phyloP scores from a whole-genome alignment of 2,329 filamentous ascomycete genomes.

The Pseudopithomyces chartarum region DNA sequence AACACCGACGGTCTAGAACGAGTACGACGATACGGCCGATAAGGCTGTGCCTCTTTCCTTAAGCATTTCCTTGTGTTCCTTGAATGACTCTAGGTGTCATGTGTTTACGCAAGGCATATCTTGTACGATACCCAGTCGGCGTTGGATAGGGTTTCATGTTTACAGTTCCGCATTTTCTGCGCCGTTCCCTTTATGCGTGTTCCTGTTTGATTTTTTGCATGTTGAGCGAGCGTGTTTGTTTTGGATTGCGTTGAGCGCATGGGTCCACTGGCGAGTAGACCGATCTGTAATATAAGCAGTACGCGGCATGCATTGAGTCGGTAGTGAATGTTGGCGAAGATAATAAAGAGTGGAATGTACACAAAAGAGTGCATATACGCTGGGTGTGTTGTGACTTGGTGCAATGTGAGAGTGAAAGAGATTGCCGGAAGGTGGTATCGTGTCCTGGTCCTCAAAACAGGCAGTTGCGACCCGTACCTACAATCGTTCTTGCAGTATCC shows the following conservation, averaged over 20 bases:
- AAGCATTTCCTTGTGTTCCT: not conserved
- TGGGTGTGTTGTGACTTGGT: too few relatives aligned
- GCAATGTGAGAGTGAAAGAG: not conserved
- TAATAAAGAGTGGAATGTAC: not conserved
- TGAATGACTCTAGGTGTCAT: not conserved
- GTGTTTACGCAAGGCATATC: not conserved
- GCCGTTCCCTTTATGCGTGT: not conserved
- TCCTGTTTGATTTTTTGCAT: not conserved
- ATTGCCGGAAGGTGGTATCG: not conserved
- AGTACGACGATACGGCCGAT: conserved; percentile 1
- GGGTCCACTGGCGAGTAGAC: too few relatives aligned
- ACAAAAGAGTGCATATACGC: too few relatives aligned
- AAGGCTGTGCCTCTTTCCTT: conserved; percentile 1
- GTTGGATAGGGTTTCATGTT: not conserved
- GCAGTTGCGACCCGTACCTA: too few relatives aligned
- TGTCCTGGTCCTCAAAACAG: too few relatives aligned
- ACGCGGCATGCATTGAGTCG: not conserved
- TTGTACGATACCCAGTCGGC: conserved; percentile 8
- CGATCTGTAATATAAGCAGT: not conserved
- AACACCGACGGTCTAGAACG: not conserved
- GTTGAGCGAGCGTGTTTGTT: not conserved
- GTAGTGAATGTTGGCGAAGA: not conserved
- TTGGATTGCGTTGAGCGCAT: not conserved
- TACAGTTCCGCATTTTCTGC: not conserved
- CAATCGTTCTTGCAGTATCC: too few relatives aligned